Conservation (phyloP, 2,329 filamentous ascomycete genomes). For the Fusarium keratoplasticum region DNA sequence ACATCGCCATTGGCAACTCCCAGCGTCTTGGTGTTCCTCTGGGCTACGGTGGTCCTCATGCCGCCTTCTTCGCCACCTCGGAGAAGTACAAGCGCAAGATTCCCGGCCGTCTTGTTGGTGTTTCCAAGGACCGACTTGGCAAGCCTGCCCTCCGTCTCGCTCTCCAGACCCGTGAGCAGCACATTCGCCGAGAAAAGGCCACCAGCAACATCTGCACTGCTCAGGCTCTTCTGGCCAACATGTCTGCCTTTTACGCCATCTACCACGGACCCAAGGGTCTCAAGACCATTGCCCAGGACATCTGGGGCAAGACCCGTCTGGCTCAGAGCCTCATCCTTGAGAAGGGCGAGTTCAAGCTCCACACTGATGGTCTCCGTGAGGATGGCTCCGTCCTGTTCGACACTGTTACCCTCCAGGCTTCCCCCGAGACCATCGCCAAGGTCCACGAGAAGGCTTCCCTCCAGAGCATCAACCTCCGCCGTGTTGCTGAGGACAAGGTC, state of each 20-base stretch:
- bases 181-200: constrained; percentile 95
- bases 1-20: constrained; percentile 92
- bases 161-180: constrained; percentile 93
- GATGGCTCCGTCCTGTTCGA: constrained; percentile 78
- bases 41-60: constrained; percentile 92
- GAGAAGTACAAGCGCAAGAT: constrained; percentile 96
- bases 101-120: constrained; percentile 86
- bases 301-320: constrained; percentile 76
- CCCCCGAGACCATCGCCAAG: constrained; percentile 40
- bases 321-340: constrained; percentile 62
- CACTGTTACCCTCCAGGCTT: constrained; percentile 76
- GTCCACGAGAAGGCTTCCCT: constrained; percentile 37
- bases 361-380: constrained; percentile 65
- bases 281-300: constrained; percentile 83
- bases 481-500: constrained; percentile 46
- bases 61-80: constrained; percentile 84
- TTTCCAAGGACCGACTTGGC: constrained; percentile 89
- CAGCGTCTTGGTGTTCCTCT: constrained; percentile 93
- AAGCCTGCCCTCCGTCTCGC: constrained; percentile 71
- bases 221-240: constrained; percentile 93
- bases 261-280: constrained; percentile 91
- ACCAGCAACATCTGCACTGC: constrained; percentile 98
- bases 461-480: constrained; percentile 44
- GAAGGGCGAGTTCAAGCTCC: constrained; percentile 71
- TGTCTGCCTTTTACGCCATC: constrained; percentile 93